Percentiles rank a stretch among this genome's conserved stretches.
Evolutionary conservation across 768 basidiomycete species (phyloP).

Genomic region (Hortiboletus campestris): DNA sequence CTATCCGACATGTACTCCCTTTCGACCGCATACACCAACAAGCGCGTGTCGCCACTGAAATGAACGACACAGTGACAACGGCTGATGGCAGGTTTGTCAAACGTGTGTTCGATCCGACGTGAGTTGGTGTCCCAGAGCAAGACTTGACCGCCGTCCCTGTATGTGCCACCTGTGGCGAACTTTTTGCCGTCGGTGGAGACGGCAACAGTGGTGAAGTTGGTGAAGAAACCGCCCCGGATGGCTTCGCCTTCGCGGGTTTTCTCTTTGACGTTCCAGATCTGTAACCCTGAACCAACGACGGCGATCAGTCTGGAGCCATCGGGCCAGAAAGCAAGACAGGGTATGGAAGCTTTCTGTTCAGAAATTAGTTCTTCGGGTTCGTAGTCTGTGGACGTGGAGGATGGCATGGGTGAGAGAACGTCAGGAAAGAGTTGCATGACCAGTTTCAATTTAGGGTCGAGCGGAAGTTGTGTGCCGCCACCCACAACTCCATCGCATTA

Average conservation of each 20-base stretch:
- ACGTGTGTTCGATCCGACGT: conserved; percentile 24
- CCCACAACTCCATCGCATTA: conserved; percentile 11
- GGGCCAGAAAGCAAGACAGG: conserved; percentile 25
- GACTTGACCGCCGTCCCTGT: conserved; percentile 25
- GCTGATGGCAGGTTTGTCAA: conserved; percentile 22
- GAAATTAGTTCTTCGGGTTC: conserved; percentile 18
- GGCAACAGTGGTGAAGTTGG: conserved; percentile 25
- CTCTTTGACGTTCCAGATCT: conserved; percentile 26
- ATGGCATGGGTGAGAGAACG: conserved; percentile 13
- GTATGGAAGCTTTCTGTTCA: conserved; percentile 15
- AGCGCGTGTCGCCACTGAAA: conserved; percentile 21
- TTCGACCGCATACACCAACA: conserved; percentile 20
- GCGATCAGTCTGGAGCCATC: conserved; percentile 26
- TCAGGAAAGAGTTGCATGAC: conserved; percentile 7
- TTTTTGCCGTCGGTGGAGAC: conserved; percentile 24
- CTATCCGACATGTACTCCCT: conserved; percentile 27
- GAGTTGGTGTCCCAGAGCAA: conserved; percentile 21
- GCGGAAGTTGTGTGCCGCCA: conserved; percentile 16
- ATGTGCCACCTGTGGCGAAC: conserved; percentile 24
- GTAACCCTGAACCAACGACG: conserved; percentile 25
- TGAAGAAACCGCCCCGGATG: conserved; percentile 26
- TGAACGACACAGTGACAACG: conserved; percentile 25
- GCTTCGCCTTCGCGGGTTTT: conserved; percentile 19
- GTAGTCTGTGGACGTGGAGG: neutral
- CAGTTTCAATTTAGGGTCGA: neutral